These are phyloP conservation scores for Erigeron canadensis DNA, from an alignment of 129 eudicot genomes.

Conservation along the genomic window DNA sequence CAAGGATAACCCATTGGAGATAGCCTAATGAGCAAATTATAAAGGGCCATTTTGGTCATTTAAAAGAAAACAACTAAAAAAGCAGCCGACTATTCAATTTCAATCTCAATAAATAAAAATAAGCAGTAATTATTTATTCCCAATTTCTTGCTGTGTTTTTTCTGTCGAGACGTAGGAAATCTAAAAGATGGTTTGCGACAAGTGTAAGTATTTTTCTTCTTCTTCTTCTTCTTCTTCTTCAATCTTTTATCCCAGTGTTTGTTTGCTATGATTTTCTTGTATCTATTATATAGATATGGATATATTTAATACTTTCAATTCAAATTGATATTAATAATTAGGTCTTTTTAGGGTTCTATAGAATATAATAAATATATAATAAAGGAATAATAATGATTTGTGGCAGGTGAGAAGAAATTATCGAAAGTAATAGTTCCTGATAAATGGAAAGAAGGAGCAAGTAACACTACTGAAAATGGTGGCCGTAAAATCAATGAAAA, in stretches of 20 bases:
- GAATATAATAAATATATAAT: background rate
- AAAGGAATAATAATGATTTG: conserved; percentile 27
- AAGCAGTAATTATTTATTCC: background rate
- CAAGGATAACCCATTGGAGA: no score
- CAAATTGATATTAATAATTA: background rate
- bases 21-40: no score
- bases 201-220: conserved; percentile 57
- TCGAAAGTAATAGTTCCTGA: conserved; percentile 90
- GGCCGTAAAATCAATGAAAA: conserved; percentile 97
- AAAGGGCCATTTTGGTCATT: no score
- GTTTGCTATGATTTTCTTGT: background rate
- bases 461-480: conserved; percentile 90
- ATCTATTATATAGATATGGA: no score
- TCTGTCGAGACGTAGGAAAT: background rate
- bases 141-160: background rate
- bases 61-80: no score
- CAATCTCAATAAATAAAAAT: no score
- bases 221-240: background rate
- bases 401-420: conserved; percentile 89
- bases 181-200: conserved; percentile 77
- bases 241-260: background rate
- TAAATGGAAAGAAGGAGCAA: conserved; percentile 98
- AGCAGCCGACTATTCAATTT: no score
- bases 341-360: conserved; percentile 30
- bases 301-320: no score